Base-by-base conservation (phyloP, 768 basidiomycete genomes). In the Cytidiella melzeri region DNA sequence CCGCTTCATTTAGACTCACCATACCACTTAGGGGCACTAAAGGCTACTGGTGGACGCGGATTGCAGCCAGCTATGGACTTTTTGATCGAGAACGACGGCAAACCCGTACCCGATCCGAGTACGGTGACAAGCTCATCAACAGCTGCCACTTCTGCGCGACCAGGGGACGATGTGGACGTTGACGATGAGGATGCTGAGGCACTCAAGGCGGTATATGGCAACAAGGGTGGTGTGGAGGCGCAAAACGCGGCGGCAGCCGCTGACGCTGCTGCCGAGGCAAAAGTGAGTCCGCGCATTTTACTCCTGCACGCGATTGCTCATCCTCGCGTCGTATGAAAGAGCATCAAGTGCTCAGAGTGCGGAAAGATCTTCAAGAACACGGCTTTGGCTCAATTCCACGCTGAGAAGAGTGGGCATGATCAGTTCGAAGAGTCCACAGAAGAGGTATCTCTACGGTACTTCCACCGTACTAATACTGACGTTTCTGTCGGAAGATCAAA, bases 351-450 rank as follows among this genome's bases (percentile, higher is more conserved):
- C 62, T 75, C 81, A 5, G 65, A 86, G 59, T 95, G 93, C 64
- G 80, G 84, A 52, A 96, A 96, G 70, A 73, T 81, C 20, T 96
- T 96, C 74, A 71, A 73, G 60, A 92, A 90, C 57, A 85, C 88
- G 0, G 89, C 88, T 2, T 71, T 95, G 13, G 94, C 91, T 12
- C 89, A 90, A 56, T 95, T 81, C 66, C 94, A 96, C 59, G 94
- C 92, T 0, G 92, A 94, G 67, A 92, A 92, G 72, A 89, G 83
- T 56, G 95, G 95, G 0, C 95, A 99, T 63, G 84, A 92, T 65
- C 84, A 93, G 56, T 98, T 97, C 55, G 94, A 96, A 63, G 95
- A 97, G 61, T 92, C 88, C 1, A 89, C 83, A 0, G 93, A 98
- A 60, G 95, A 97, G 76, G 92, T 90, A 41, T 43, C 68, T 42